Evolutionary conservation across 495 filamentous ascomycete species (phyloP).

Genomic region (Podospora conica): DNA sequence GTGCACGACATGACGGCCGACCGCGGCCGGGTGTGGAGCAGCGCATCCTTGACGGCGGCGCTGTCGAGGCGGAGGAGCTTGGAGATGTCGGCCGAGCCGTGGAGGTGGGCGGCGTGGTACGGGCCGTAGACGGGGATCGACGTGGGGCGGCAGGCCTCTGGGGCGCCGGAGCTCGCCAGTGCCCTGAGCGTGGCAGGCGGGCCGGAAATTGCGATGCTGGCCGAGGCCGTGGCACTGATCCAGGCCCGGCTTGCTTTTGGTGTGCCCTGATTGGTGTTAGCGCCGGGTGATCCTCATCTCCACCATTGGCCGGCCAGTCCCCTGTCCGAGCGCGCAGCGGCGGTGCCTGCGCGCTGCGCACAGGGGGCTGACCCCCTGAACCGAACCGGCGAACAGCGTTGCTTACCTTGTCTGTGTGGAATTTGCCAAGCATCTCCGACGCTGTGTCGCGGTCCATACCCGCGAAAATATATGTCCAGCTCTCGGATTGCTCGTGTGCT

Average conservation of each 20-base stretch:
- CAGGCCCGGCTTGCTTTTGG: conserved; percentile 59
- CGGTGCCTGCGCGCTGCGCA: neutral
- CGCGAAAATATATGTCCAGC: conserved; percentile 53
- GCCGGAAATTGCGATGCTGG: conserved; percentile 71
- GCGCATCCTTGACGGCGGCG: conserved; percentile 29
- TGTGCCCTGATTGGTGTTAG: conserved; percentile 41
- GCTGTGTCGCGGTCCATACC: conserved; percentile 40
- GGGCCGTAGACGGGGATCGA: conserved; percentile 71
- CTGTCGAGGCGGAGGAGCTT: conserved; percentile 49
- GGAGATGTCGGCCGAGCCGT: conserved; percentile 53
- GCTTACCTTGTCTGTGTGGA: conserved; percentile 46
- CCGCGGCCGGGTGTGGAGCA: conserved; percentile 43
- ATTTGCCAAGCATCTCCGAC: conserved; percentile 41
- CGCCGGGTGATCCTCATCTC: neutral
- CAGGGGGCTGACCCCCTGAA: neutral
- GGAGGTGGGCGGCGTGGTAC: conserved; percentile 74
- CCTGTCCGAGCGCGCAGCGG: neutral
- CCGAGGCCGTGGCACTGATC: conserved; percentile 65
- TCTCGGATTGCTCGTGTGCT: conserved; percentile 41
- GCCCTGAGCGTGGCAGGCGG: conserved; percentile 57
- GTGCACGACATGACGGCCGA: conserved; percentile 55
- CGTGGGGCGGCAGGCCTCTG: conserved; percentile 52
- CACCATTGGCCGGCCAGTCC: neutral
- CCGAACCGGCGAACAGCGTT: too few species aligned
- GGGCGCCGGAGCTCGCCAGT: conserved; percentile 49